Conservation (phyloP, 1,284 basidiomycete species). For the Sporisorium sorghi region DNA sequence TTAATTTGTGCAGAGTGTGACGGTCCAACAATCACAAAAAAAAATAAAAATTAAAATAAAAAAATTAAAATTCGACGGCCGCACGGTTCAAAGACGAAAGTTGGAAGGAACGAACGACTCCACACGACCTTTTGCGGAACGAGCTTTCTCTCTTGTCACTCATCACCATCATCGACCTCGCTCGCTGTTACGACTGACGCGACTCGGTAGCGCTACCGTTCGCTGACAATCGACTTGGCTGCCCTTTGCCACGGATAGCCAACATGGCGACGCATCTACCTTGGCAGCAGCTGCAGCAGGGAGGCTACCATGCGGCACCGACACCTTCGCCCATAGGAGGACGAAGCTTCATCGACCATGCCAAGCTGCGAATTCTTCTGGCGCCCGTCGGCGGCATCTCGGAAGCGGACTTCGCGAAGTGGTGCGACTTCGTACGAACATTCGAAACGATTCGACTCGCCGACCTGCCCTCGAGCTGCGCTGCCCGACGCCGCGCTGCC, state of each 20-base stretch:
- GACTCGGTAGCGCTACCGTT: background rate
- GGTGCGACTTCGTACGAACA: slow-evolving; percentile 55
- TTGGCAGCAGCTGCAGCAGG: background rate
- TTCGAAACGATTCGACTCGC: slow-evolving; percentile 57
- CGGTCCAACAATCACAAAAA: too few relatives aligned
- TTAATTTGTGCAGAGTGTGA: too few relatives aligned
- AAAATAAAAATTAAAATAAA: too few relatives aligned
- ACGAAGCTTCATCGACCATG: slow-evolving; percentile 52
- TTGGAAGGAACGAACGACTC: background rate
- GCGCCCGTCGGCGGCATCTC: slow-evolving; percentile 58
- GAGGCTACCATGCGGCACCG: slow-evolving; percentile 25
- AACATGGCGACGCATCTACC: slow-evolving; percentile 11
- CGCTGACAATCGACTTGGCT: background rate
- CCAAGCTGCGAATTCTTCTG: slow-evolving; percentile 64
- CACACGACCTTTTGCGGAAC: slow-evolving; percentile 5
- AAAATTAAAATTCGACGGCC: too few relatives aligned
- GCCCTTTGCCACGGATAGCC: background rate
- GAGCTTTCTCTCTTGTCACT: background rate
- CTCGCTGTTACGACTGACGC: background rate
- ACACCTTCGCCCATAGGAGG: slow-evolving; percentile 50
- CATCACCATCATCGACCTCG: background rate
- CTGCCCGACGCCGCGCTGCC: slow-evolving; percentile 21
- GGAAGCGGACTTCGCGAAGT: slow-evolving; percentile 58
- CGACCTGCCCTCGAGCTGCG: slow-evolving; percentile 53
- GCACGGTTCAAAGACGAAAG: slow-evolving; percentile 4